Evolutionary conservation across 1,139 yeast genomes (phyloP).

Genomic region (Torulaspora globosa): DNA sequence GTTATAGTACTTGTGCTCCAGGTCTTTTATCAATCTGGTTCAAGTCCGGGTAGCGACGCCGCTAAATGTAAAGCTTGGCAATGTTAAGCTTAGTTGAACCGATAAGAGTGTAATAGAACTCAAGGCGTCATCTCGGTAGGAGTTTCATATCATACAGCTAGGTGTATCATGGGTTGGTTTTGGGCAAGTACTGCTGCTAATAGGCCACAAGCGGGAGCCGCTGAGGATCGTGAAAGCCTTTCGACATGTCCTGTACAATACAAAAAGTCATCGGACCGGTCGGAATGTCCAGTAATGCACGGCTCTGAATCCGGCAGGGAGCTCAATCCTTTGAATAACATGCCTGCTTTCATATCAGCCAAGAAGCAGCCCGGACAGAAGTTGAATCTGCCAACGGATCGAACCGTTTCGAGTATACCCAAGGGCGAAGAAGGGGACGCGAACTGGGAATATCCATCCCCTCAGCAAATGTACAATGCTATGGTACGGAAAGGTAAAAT

Average conservation of each 20-base stretch:
- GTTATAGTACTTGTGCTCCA: background rate
- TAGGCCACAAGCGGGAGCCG: background rate
- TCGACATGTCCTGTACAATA: conserved; percentile 48
- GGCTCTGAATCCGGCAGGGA: background rate
- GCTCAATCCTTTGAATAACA: conserved; percentile 72
- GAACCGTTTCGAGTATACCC: conserved; percentile 84
- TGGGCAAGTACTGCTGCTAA: conserved; percentile 50
- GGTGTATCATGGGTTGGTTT: conserved; percentile 70
- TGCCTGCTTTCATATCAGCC: conserved; percentile 71
- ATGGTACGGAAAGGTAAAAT: conserved; percentile 87
- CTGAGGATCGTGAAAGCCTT: conserved; percentile 3
- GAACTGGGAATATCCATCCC: conserved; percentile 97
- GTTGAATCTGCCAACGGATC: conserved; percentile 69
- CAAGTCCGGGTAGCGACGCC: background rate
- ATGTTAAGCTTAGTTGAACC: background rate
- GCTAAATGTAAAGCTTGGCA: background rate
- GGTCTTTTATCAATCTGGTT: background rate
- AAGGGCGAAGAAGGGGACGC: conserved; percentile 63
- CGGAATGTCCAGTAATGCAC: conserved; percentile 28
- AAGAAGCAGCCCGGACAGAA: conserved; percentile 78
- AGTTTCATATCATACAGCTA: background rate
- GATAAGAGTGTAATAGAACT: background rate
- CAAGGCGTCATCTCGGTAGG: too few relatives aligned
- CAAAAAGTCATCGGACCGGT: conserved; percentile 18
- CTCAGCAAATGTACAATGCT: conserved; percentile 98